Conservation (phyloP, 1,139 yeast species). For the Magnusiomyces ingens region DNA sequence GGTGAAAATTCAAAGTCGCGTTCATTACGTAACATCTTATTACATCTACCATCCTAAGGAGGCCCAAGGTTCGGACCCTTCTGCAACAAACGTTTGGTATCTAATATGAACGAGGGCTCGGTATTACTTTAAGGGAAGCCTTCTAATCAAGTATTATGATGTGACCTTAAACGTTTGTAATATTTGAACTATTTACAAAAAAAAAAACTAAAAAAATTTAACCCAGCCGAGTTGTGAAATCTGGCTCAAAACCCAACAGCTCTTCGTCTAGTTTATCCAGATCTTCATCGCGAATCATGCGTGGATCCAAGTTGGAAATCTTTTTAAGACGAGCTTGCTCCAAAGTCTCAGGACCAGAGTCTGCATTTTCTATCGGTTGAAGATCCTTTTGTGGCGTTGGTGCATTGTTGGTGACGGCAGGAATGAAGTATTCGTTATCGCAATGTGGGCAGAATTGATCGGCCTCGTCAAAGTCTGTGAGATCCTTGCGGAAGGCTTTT, state of each 20-base stretch:
- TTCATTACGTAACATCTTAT: too few relatives aligned
- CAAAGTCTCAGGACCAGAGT: conserved; percentile 2
- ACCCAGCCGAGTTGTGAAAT: conserved; percentile 21
- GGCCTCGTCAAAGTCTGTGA: conserved; percentile 34
- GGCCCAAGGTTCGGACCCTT: too few relatives aligned
- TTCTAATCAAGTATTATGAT: too few relatives aligned
- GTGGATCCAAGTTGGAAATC: conserved; percentile 22
- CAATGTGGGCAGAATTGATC: conserved; percentile 37
- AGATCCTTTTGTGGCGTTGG: conserved; percentile 9
- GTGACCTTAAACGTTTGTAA: too few relatives aligned
- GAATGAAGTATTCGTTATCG: conserved; percentile 34
- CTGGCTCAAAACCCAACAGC: conserved; percentile 28
- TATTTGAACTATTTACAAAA: not conserved
- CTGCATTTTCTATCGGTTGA: conserved; percentile 15
- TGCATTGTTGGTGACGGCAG: conserved; percentile 23
- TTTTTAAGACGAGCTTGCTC: conserved; percentile 10
- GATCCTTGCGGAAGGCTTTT: conserved; percentile 35
- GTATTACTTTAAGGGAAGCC: too few relatives aligned
- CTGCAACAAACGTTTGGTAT: too few relatives aligned
- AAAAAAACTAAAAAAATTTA: conserved; percentile 8
- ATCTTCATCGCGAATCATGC: conserved; percentile 34
- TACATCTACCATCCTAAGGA: too few relatives aligned
- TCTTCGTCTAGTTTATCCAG: conserved; percentile 25
- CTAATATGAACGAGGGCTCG: too few relatives aligned
- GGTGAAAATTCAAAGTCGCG: too few relatives aligned